phyloP scores from a whole-genome alignment of 192 early-diverging fungal species.

The Podila clonocystis region DNA sequence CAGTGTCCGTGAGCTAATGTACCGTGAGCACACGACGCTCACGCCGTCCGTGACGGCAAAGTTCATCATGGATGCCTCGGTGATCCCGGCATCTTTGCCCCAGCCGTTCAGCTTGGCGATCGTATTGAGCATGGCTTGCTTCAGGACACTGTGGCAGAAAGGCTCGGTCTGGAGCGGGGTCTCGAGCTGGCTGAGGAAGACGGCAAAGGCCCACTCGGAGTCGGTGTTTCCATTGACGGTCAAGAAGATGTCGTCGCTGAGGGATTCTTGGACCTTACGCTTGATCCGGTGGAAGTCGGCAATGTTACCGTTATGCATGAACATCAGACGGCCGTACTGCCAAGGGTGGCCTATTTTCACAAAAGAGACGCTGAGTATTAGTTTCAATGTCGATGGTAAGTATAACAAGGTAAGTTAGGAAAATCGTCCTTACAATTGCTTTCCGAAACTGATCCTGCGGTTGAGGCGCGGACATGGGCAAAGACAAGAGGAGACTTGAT shows the following conservation, averaged over 20 bases:
- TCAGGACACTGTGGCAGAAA: constrained; percentile 71
- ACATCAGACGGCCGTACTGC: constrained; percentile 80
- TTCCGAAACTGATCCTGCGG: constrained; percentile 78
- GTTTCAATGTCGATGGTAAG: background rate
- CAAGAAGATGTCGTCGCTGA: constrained; percentile 75
- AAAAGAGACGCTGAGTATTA: too few species aligned
- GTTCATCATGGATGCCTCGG: constrained; percentile 77
- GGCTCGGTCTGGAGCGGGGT: constrained; percentile 53
- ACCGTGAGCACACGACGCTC: constrained; percentile 78
- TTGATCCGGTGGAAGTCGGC: constrained; percentile 77
- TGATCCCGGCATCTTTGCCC: constrained; percentile 71
- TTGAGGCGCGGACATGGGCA: constrained; percentile 83
- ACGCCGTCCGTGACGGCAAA: constrained; percentile 87
- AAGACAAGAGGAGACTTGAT: constrained; percentile 79
- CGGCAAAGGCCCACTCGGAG: constrained; percentile 84
- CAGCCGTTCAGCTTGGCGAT: constrained; percentile 79
- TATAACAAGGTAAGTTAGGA: background rate
- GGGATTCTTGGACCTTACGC: constrained; percentile 66
- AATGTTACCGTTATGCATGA: constrained; percentile 85
- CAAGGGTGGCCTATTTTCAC: constrained; percentile 61
- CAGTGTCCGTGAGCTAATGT: constrained; percentile 71
- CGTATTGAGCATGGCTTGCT: constrained; percentile 77
- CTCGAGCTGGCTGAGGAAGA: constrained; percentile 78
- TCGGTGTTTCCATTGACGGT: constrained; percentile 82
- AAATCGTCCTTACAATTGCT: constrained; percentile 69